phyloP scores from a whole-genome alignment of 139 green algal genomes.

The Chlamydomonas sp. region DNA sequence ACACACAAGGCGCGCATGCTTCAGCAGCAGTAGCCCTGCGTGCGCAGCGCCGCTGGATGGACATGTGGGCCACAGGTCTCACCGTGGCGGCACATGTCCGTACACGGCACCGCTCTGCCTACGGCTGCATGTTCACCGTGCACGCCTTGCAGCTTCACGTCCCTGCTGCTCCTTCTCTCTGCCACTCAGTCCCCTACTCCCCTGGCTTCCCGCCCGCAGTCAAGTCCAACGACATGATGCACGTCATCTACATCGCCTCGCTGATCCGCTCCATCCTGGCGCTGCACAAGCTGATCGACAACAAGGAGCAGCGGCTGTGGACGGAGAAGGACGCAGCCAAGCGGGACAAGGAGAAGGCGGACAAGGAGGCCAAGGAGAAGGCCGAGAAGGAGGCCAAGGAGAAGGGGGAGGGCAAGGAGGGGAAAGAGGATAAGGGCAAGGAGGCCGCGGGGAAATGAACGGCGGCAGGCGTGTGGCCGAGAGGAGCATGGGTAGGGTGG shows the following conservation, averaged over 20 bases:
- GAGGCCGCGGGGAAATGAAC: not conserved
- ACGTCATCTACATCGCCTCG: slow-evolving; percentile 93
- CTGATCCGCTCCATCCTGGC: slow-evolving; percentile 93
- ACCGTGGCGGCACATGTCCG: too few species aligned
- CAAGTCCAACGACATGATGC: slow-evolving; percentile 99
- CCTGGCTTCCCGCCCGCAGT: slow-evolving; percentile 61
- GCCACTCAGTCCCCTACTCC: not conserved
- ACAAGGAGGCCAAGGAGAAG: slow-evolving; percentile 21
- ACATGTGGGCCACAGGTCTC: too few species aligned
- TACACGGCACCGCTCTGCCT: too few species aligned
- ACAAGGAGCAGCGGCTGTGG: slow-evolving; percentile 85
- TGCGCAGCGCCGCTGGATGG: too few species aligned
- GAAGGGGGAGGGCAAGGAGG: not conserved
- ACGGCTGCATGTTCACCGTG: too few species aligned
- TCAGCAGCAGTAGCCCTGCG: too few species aligned
- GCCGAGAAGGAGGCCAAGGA: not conserved
- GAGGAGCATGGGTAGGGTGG: too few species aligned
- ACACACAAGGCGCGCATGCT: too few species aligned
- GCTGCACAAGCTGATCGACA: slow-evolving; percentile 98
- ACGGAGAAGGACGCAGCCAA: slow-evolving; percentile 42
- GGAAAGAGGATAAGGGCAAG: not conserved
- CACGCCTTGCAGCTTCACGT: too few species aligned
- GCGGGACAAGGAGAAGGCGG: slow-evolving; percentile 20
- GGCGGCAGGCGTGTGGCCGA: too few species aligned
- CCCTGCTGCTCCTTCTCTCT: not conserved